Percentiles rank a stretch among this genome's conserved stretches.
phyloP scores from a whole-genome alignment of 2,329 filamentous ascomycete species.

The Phyllosticta capitalensis region DNA sequence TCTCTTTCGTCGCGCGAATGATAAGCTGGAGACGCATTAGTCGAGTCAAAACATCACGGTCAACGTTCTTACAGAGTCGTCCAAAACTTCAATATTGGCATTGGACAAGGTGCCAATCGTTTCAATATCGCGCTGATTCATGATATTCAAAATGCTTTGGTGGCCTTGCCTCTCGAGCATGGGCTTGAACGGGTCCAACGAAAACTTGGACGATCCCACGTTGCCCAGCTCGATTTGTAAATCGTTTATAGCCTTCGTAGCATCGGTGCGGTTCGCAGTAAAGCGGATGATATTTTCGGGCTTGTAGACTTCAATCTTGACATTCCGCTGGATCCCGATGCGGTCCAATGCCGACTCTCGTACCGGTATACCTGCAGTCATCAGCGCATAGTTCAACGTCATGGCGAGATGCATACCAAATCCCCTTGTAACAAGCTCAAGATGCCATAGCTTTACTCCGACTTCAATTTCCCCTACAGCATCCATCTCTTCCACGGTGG shows the following conservation, averaged over 20 bases:
- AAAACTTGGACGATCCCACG: constrained; percentile 14
- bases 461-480: constrained; percentile 26
- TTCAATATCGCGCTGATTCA: constrained; percentile 15
- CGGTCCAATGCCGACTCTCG: constrained; percentile 16
- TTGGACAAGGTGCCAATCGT: constrained; percentile 18
- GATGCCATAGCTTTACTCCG: constrained; percentile 24
- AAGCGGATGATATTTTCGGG: constrained; percentile 24
- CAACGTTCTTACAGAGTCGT: constrained; percentile 16
- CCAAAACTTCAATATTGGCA: constrained; percentile 16
- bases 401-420: background rate
- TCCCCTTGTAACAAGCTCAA: constrained; percentile 18
- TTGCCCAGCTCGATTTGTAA: constrained; percentile 19
- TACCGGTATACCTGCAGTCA: background rate
- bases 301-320: constrained; percentile 21
- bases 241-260: constrained; percentile 27
- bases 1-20: constrained; percentile 20
- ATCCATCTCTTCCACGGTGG: constrained; percentile 27
- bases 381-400: background rate
- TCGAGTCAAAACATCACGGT: background rate
- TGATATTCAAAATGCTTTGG: constrained; percentile 12
- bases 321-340: constrained; percentile 21
- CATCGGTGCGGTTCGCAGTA: constrained; percentile 26
- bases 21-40: constrained; percentile 17
- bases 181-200: constrained; percentile 18
- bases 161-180: constrained; percentile 11